Base-by-base conservation (phyloP, 2,329 filamentous ascomycete genomes). In the Dothidotthia symphoricarpi region DNA sequence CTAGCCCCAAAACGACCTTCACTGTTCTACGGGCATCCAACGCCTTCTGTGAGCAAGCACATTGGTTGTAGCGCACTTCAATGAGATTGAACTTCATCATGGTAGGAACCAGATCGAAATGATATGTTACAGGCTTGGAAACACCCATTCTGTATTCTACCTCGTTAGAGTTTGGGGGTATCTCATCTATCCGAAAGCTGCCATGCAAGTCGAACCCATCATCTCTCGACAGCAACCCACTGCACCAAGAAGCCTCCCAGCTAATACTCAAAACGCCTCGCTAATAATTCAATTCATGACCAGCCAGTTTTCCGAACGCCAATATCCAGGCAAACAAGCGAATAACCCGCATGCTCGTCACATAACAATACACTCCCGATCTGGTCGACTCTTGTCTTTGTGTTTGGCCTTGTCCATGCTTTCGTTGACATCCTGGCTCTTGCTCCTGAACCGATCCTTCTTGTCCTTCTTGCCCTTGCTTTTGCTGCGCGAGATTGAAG, bases 291-390 rank as follows among this genome's bases (percentile, higher is more conserved):
- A 45, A 39, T 22, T 29, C 34, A 40, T 10, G 6, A 31, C 36
- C 29, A 30, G 17, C 29, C 28, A 16, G 7, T 9, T 22, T 24
- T 26, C 19, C 19, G 5, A 22, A 31, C 32, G 22, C 34, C 28
- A 35, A 31, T 33, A 34, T 16, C 11, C 19, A 36, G 33, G 16
- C 6, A 12, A 36, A 16, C 17, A 27, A 30, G 3, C 32, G 11
- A 12, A 2, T 5, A 10, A n/a, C 11, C 3, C 26, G 29, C n/a
- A 24, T 19, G 3, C 43, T 47, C 16, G n/a, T 61, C 53, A 74
- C 71, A 73, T 73, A 7, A 73, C 52, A 34, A 57, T 41, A 46
- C 71, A 74, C 41, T 74, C 70, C 24, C 70, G 49, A 34, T 72
- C 69, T 16, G 69, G 68, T 22, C 62, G 51, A 35, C 46, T 53